phyloP scores from a whole-genome alignment of 441 rosid genomes.

The Euphorbia corollata region DNA sequence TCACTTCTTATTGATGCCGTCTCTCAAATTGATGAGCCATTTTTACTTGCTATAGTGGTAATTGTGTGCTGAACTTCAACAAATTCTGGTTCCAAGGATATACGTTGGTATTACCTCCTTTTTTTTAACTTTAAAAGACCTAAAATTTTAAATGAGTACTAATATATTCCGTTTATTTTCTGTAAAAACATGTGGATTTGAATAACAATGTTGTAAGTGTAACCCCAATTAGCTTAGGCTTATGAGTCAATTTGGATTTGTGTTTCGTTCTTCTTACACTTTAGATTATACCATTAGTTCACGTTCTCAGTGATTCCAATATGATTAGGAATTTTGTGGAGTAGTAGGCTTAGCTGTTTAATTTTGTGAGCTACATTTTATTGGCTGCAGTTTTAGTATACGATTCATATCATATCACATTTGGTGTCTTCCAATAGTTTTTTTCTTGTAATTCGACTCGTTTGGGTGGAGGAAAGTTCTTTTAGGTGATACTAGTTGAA shows the following conservation, averaged over 20 bases:
- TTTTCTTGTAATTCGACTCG: not conserved
- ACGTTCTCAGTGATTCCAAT: not conserved
- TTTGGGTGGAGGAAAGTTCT: too few relatives aligned
- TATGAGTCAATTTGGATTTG: not conserved
- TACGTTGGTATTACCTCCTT: slow-evolving; percentile 33
- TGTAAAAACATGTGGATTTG: slow-evolving; percentile 9
- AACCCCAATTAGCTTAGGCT: slow-evolving; percentile 7
- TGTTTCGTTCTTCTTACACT: not conserved
- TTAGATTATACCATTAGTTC: slow-evolving; percentile 8
- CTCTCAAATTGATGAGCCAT: slow-evolving; percentile 90
- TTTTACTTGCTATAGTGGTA: slow-evolving; percentile 97
- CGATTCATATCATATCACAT: not conserved
- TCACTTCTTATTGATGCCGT: slow-evolving; percentile 82
- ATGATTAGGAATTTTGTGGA: slow-evolving; percentile 1
- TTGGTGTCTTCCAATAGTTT: not conserved
- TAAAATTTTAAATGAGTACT: slow-evolving; percentile 18
- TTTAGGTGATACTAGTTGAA: too few relatives aligned
- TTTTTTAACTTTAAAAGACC: slow-evolving; percentile 19
- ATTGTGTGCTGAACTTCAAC: slow-evolving; percentile 97
- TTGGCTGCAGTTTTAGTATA: not conserved
- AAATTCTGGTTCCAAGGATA: slow-evolving; percentile 93
- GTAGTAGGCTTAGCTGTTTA: not conserved
- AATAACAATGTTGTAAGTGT: slow-evolving; percentile 8
- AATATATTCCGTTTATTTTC: not conserved
- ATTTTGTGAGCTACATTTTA: not conserved